A percentile compares a stretch with the other conserved stretches of the same genome.
Evolutionary conservation across 2,329 filamentous ascomycete genomes (phyloP).

Genomic region (Fusarium zealandicum): DNA sequence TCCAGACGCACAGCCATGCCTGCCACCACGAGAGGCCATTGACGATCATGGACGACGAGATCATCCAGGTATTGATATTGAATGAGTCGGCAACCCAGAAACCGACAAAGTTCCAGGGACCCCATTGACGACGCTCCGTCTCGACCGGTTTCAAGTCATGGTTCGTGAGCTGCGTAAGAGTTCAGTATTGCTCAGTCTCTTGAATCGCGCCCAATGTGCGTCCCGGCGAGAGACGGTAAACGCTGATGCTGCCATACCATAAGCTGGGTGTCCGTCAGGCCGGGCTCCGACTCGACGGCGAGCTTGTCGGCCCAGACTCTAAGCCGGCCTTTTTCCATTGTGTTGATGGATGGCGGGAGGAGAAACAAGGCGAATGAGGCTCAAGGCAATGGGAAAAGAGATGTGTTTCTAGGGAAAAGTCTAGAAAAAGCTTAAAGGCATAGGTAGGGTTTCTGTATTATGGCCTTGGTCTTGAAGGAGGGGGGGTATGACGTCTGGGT

Average conservation of each 20-base stretch:
- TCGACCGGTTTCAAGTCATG: conserved; percentile 84
- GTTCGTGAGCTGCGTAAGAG: conserved; percentile 70
- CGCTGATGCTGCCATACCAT: conserved; percentile 60
- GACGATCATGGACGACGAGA: conserved; percentile 82
- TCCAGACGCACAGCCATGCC: conserved; percentile 86
- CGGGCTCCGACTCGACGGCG: conserved; percentile 77
- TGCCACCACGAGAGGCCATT: conserved; percentile 89
- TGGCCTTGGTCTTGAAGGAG: conserved; percentile 5
- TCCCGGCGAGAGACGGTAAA: neutral
- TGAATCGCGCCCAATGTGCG: conserved; percentile 2
- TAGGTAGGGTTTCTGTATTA: conserved; percentile 4
- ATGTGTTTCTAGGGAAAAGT: neutral
- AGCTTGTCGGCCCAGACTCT: conserved; percentile 64
- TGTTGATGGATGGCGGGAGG: neutral
- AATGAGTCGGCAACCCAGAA: conserved; percentile 89
- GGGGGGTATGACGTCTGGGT: conserved; percentile 34
- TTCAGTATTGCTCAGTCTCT: conserved; percentile 24
- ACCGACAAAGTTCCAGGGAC: conserved; percentile 84
- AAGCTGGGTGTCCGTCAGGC: conserved; percentile 78
- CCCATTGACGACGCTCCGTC: conserved; percentile 81
- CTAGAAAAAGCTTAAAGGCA: conserved; percentile 12
- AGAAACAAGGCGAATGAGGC: neutral
- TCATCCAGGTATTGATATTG: conserved; percentile 96
- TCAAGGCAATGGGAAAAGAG: neutral
- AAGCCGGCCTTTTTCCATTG: conserved; percentile 46